Evolutionary conservation across 1,284 basidiomycete genomes (phyloP).

Genomic region (Cryptococcus sp.): DNA sequence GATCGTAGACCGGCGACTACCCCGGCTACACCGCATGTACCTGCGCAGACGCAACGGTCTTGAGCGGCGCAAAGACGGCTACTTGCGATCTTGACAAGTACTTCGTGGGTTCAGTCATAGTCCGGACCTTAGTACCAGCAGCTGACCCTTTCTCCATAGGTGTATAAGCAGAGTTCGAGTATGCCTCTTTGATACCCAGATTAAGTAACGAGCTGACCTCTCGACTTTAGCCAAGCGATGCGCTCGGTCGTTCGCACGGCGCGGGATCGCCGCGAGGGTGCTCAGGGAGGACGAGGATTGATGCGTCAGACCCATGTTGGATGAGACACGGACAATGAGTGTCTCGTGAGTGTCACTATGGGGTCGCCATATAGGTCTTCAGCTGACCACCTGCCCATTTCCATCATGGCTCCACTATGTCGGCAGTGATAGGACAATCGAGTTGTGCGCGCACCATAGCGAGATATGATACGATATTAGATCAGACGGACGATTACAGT

Average conservation of each 20-base stretch:
- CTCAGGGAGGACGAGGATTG: neutral
- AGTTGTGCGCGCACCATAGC: too few relatives aligned
- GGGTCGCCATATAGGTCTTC: too few relatives aligned
- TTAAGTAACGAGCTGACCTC: neutral
- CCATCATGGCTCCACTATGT: too few relatives aligned
- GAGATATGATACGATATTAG: too few relatives aligned
- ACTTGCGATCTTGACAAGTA: slow-evolving; percentile 10
- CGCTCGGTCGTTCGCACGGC: neutral
- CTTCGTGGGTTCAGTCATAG: slow-evolving; percentile 3
- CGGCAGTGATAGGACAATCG: too few relatives aligned
- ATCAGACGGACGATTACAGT: too few relatives aligned
- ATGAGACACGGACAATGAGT: too few relatives aligned
- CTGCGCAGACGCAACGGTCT: slow-evolving; percentile 2
- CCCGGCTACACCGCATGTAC: slow-evolving; percentile 12
- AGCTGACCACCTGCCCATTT: too few relatives aligned
- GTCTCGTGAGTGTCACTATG: too few relatives aligned
- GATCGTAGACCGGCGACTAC: slow-evolving; percentile 6
- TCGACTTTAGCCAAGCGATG: neutral
- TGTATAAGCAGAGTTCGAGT: slow-evolving; percentile 10
- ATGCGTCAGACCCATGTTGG: too few relatives aligned
- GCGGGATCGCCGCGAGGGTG: neutral
- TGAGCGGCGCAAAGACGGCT: neutral
- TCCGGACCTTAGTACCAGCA: neutral
- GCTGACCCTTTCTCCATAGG: neutral
- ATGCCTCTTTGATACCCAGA: neutral